Conservation (phyloP, 169 alveolate species). For the Eimeria brunetti region DNA sequence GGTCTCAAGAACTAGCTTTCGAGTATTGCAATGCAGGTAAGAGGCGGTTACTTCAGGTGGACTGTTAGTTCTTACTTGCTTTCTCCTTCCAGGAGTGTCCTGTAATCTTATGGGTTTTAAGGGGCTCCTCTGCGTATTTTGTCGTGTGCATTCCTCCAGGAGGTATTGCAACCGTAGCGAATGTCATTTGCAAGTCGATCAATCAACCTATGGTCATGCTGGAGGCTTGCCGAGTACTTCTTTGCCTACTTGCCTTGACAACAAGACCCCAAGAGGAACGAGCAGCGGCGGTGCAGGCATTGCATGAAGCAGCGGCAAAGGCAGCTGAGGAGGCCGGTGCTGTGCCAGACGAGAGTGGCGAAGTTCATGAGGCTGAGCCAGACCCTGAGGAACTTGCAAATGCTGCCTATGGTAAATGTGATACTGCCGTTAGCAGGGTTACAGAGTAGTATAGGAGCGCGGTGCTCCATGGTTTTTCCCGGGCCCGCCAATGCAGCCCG, state of each 20-base stretch:
- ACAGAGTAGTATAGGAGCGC: background rate
- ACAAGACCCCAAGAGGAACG: slow-evolving; percentile 75
- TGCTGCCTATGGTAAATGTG: slow-evolving; percentile 71
- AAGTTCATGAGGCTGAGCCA: slow-evolving; percentile 72
- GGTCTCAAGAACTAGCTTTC: slow-evolving; percentile 91
- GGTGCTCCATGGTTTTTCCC: background rate
- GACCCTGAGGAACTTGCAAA: slow-evolving; percentile 78
- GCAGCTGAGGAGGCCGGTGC: slow-evolving; percentile 62
- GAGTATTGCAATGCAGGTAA: slow-evolving; percentile 89
- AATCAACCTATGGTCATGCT: slow-evolving; percentile 91
- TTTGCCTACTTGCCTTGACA: slow-evolving; percentile 73
- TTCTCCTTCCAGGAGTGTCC: too few species aligned
- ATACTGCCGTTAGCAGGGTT: background rate
- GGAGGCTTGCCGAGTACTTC: slow-evolving; percentile 87
- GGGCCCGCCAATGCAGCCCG: background rate
- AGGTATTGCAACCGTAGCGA: slow-evolving; percentile 90
- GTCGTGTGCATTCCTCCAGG: slow-evolving; percentile 77
- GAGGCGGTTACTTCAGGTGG: background rate
- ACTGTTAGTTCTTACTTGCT: too few species aligned
- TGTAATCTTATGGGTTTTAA: too few species aligned
- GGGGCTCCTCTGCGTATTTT: background rate
- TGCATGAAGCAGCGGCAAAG: slow-evolving; percentile 66
- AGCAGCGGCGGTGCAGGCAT: slow-evolving; percentile 80
- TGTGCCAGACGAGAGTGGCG: slow-evolving; percentile 69
- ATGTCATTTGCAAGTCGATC: slow-evolving; percentile 88